These are phyloP conservation scores for Penicillium sp. DNA, from an alignment of 2,329 filamentous ascomycete species.

Conservation along the genomic window DNA sequence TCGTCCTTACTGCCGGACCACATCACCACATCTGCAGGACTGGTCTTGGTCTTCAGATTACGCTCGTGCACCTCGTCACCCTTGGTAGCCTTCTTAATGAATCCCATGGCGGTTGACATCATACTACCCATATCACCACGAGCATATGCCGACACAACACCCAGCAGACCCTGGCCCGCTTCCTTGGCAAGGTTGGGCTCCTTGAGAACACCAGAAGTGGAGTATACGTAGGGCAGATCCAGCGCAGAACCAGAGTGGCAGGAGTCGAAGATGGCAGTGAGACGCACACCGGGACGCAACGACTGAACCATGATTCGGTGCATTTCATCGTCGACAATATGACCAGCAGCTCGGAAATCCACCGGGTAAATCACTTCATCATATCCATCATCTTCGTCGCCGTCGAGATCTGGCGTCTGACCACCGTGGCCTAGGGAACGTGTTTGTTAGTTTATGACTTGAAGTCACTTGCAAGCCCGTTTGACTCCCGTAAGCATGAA, in stretches of 20 bases:
- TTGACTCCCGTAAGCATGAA: neutral
- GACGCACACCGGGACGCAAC: conserved; percentile 78
- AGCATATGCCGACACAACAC: conserved; percentile 76
- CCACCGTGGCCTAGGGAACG: conserved; percentile 69
- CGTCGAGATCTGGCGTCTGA: conserved; percentile 73
- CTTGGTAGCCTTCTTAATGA: conserved; percentile 84
- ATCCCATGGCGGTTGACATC: conserved; percentile 75
- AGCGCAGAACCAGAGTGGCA: conserved; percentile 70
- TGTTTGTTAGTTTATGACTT: conserved; percentile 16
- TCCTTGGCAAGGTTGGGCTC: conserved; percentile 71
- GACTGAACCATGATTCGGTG: conserved; percentile 76
- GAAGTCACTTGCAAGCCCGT: neutral
- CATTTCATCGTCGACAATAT: conserved; percentile 80
- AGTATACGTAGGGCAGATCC: conserved; percentile 70
- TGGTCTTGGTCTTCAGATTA: conserved; percentile 87
- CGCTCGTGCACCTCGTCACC: conserved; percentile 80
- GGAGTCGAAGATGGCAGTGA: conserved; percentile 71
- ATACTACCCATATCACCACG: conserved; percentile 83
- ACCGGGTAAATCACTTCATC: conserved; percentile 82
- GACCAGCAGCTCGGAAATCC: conserved; percentile 70
- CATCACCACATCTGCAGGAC: conserved; percentile 94
- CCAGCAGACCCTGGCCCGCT: conserved; percentile 66
- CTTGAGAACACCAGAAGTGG: conserved; percentile 69
- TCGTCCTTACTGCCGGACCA: conserved; percentile 96
- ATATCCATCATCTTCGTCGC: conserved; percentile 76